These are phyloP conservation scores for Chalciporus sp. DNA, from an alignment of 1,284 basidiomycete species.

Conservation along the genomic window DNA sequence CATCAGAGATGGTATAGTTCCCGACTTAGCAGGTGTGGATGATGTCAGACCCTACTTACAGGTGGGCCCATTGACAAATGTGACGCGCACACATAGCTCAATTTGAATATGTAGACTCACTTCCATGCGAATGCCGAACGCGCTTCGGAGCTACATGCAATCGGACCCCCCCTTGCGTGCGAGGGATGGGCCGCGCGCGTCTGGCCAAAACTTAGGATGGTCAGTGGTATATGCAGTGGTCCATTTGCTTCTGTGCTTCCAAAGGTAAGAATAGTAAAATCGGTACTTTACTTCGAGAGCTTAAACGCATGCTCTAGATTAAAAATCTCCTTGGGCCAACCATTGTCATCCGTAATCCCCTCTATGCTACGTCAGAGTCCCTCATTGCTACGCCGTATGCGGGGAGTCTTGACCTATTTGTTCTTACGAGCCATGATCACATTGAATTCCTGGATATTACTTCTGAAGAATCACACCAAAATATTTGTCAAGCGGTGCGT, in stretches of 20 bases:
- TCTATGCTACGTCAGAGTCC: slow-evolving; percentile 10
- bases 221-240: slow-evolving; percentile 7
- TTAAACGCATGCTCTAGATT: background rate
- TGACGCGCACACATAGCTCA: background rate
- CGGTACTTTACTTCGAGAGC: background rate
- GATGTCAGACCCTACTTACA: slow-evolving; percentile 11
- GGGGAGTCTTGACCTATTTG: background rate
- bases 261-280: slow-evolving; percentile 1
- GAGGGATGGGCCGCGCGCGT: slow-evolving; percentile 15
- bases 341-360: slow-evolving; percentile 2
- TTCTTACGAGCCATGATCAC: background rate
- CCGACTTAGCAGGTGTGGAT: slow-evolving; percentile 9
- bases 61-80: slow-evolving; percentile 1
- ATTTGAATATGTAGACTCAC: background rate
- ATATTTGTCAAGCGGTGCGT: slow-evolving; percentile 3
- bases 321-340: slow-evolving; percentile 5
- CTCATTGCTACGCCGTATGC: too few species aligned
- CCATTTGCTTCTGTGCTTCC: slow-evolving; percentile 9
- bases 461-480: background rate
- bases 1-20: slow-evolving; percentile 12
- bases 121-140: slow-evolving; percentile 7
- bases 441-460: slow-evolving; percentile 10
- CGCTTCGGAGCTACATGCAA: slow-evolving; percentile 8
- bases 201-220: slow-evolving; percentile 8
- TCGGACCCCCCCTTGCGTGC: slow-evolving; percentile 13